Base-by-base conservation (phyloP, 2,329 filamentous ascomycete genomes). In the Venturia nashicola region DNA sequence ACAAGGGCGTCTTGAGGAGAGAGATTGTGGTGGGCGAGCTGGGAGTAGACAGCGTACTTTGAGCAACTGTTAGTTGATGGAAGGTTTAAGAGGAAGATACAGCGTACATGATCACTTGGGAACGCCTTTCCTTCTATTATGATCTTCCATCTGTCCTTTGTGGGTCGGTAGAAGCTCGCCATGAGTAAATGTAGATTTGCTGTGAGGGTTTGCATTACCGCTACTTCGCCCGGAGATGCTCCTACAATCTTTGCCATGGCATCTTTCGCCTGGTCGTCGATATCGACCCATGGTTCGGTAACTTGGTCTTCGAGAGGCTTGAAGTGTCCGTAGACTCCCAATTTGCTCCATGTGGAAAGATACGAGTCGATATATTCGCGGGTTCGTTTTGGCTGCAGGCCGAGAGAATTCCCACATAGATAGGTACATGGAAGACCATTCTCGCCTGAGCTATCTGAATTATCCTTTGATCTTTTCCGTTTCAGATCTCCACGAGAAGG, bases 81-180 rank as follows among this genome's bases (percentile, higher is more conserved):
- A 51, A 27, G 1, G 46, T 27, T 27, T 39, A 11, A 34, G 6
- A 55, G n/a, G 27, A n/a, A 48, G 18, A 23, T 6, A 32, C 36
- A 55, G 71, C 81, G 69, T 79, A 86, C 86, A 74, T 90, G 87
- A 71, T 96, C 91, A 73, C 88, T 92, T 0, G 91, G 92, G 69
- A 96, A 96, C 0, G 91, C 90, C 71, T 91, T 91, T 75, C 89
- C 90, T 74, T 96, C 91, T n/a, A 93, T 80, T 62, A 95, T 88
- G 67, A 96, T 88, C 77, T 93, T 94, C 76, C 88, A 87, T 46
- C 76, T 80, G 71, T 82, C 77, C 59, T 77, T 75, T 0, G 81
- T 87, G 0, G 90, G 90, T 62, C 78, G 80, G 76, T 93, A 96
- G 76, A 96, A 95, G 75, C 87, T 90, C 8, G 88, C 86, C 86